These are phyloP conservation scores for Abrus pulchellus DNA, from an alignment of 306 rosid species.

Conservation along the genomic window DNA sequence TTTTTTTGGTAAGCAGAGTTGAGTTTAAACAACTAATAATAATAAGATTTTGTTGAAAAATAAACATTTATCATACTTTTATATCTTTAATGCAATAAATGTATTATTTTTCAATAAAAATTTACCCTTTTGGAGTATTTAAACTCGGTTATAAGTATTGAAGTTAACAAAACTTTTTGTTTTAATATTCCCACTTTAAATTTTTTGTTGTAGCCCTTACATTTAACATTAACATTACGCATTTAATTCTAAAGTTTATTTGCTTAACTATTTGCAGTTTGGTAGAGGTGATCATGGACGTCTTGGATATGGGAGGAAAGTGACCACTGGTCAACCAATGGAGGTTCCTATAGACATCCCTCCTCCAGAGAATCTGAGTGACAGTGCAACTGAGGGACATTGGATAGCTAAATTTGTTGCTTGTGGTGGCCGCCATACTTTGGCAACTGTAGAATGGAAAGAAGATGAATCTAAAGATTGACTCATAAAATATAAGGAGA, in stretches of 20 bases:
- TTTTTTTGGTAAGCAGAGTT: no score
- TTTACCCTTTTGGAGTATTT: no score
- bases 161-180: no score
- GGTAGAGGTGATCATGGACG: slow-evolving; percentile 99
- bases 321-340: slow-evolving; percentile 93
- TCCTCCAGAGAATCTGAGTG: slow-evolving; percentile 54
- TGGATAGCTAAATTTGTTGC: slow-evolving; percentile 93
- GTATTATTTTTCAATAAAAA: no score
- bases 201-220: neutral
- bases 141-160: no score
- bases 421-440: slow-evolving; percentile 95
- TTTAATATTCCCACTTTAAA: no score
- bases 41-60: no score
- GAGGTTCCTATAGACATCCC: slow-evolving; percentile 84
- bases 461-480: slow-evolving; percentile 54
- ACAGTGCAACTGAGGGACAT: slow-evolving; percentile 53
- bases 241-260: neutral
- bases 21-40: no score
- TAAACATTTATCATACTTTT: no score
- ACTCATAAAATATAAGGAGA: slow-evolving; percentile 42
- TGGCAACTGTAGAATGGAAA: slow-evolving; percentile 84
- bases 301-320: slow-evolving; percentile 96
- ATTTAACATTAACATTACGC: no score
- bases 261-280: slow-evolving; percentile 61
- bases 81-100: no score